Evolutionary conservation across 352 stramenopile genomes (phyloP).

Genomic region (Pythium phragmiticola): DNA sequence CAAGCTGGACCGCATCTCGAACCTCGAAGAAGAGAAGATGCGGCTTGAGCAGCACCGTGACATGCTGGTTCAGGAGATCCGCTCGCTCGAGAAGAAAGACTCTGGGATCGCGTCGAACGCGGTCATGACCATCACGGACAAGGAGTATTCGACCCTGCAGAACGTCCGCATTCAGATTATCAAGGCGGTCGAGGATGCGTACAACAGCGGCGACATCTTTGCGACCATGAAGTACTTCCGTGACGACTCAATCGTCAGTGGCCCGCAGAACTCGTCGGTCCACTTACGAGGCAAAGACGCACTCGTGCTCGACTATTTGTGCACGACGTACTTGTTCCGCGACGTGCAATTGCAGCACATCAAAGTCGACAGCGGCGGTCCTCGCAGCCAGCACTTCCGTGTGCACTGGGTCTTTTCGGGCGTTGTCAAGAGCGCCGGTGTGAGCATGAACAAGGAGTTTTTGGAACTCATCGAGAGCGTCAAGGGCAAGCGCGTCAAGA

Average conservation of each 20-base stretch:
- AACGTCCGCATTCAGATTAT: conserved; percentile 78
- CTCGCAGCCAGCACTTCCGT: conserved; percentile 83
- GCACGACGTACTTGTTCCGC: conserved; percentile 80
- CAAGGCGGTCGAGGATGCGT: conserved; percentile 74
- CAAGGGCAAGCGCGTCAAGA: conserved; percentile 71
- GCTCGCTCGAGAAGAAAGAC: conserved; percentile 80
- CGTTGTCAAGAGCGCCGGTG: conserved; percentile 67
- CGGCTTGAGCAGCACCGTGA: conserved; percentile 84
- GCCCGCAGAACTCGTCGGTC: conserved; percentile 82
- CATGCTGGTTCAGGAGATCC: conserved; percentile 85
- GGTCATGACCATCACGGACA: conserved; percentile 75
- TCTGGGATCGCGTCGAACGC: conserved; percentile 39
- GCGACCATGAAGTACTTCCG: conserved; percentile 78
- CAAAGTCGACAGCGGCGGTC: conserved; percentile 81
- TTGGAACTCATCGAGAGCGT: conserved; percentile 84
- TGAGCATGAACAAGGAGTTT: conserved; percentile 89
- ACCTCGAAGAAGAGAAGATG: conserved; percentile 87
- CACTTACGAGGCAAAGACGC: conserved; percentile 81
- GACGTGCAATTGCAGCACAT: conserved; percentile 74
- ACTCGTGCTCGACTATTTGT: conserved; percentile 85
- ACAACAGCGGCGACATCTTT: conserved; percentile 78
- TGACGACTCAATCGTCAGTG: conserved; percentile 87
- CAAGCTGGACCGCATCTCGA: conserved; percentile 86
- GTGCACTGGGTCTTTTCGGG: conserved; percentile 84
- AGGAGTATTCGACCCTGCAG: conserved; percentile 78